A percentile compares a stretch with the other conserved stretches of the same genome.
Evolutionary conservation across 371 early-diverging fungal genomes (phyloP).

Genomic region (Nosema muscidifuracis): DNA sequence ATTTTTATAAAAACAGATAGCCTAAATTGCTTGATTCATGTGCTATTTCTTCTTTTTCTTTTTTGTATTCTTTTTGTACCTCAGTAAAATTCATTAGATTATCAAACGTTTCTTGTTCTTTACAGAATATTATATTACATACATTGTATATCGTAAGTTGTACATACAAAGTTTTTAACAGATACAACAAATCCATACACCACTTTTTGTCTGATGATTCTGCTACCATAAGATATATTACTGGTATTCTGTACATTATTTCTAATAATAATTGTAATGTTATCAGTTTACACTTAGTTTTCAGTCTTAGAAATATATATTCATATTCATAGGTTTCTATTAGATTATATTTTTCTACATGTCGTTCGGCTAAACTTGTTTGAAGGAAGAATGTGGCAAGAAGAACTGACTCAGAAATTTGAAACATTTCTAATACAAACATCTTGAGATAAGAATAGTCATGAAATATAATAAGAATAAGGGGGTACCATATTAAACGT

Average conservation of each 20-base stretch:
- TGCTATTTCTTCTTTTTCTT: no score
- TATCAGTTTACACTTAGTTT: not conserved
- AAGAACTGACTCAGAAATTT: not conserved
- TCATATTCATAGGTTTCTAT: slow-evolving; percentile 1
- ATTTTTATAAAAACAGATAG: no score
- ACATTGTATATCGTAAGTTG: not conserved
- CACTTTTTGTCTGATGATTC: not conserved
- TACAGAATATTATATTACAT: not conserved
- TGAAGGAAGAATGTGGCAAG: not conserved
- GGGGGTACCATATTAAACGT: not conserved
- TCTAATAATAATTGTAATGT: not conserved
- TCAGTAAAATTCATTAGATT: slow-evolving; percentile 5
- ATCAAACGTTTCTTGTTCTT: slow-evolving; percentile 3
- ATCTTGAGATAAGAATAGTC: not conserved
- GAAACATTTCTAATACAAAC: not conserved
- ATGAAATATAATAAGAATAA: not conserved
- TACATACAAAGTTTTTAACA: not conserved
- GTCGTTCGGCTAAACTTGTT: not conserved
- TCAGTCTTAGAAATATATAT: not conserved
- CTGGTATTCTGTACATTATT: not conserved
- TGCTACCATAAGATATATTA: not conserved
- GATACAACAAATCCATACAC: not conserved
- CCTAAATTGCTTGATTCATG: no score
- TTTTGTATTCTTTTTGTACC: not conserved
- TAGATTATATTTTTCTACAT: not conserved